Evolutionary conservation across 164 flowering plant species (phyloP).

Genomic region (Magnolia officinalis): DNA sequence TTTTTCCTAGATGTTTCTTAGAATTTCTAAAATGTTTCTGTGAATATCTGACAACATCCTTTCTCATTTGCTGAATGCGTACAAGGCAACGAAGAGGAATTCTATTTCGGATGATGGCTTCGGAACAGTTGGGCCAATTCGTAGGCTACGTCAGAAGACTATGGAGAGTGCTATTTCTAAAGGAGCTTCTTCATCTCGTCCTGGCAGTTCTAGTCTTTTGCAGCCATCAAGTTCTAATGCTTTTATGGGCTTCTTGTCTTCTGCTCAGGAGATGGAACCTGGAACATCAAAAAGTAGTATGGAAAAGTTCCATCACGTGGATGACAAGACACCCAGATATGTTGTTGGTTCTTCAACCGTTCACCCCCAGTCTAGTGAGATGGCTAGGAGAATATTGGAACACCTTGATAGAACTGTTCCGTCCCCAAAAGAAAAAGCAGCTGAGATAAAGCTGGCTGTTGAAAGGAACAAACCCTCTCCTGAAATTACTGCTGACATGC

Average conservation of each 20-base stretch:
- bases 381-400: slow-evolving; percentile 69
- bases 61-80: not conserved
- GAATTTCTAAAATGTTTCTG: no score
- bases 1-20: no score
- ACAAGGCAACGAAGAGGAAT: slow-evolving; percentile 25
- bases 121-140: slow-evolving; percentile 75
- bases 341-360: slow-evolving; percentile 25
- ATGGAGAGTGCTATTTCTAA: slow-evolving; percentile 31
- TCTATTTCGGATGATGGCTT: slow-evolving; percentile 24
- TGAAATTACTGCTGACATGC: slow-evolving; percentile 14
- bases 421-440: slow-evolving; percentile 58
- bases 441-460: slow-evolving; percentile 58
- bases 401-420: slow-evolving; percentile 63
- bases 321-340: slow-evolving; percentile 19
- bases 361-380: slow-evolving; percentile 54
- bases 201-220: slow-evolving; percentile 21
- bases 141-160: slow-evolving; percentile 42
- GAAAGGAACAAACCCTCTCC: slow-evolving; percentile 40
- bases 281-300: slow-evolving; percentile 30
- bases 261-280: slow-evolving; percentile 32
- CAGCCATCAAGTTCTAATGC: slow-evolving; percentile 24
- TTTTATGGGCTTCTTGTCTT: slow-evolving; percentile 28
- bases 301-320: slow-evolving; percentile 23
- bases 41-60: no score
- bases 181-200: slow-evolving; percentile 28